Percentiles rank a stretch among this genome's conserved stretches.
phyloP scores from a whole-genome alignment of 495 filamentous ascomycete species.

The Lichina pygmaea region DNA sequence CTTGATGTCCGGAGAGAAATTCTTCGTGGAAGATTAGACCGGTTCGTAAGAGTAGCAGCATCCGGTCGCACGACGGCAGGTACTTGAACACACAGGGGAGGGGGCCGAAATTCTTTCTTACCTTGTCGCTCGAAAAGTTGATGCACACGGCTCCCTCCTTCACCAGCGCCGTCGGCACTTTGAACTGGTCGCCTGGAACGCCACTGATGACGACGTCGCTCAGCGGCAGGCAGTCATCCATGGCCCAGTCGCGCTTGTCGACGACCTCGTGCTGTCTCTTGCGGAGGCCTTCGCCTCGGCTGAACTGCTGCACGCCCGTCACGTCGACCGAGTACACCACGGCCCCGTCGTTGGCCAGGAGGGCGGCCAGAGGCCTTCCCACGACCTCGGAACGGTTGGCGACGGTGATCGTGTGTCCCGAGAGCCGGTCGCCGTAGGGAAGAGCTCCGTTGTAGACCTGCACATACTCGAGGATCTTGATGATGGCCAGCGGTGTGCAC shows the following conservation, averaged over 20 bases:
- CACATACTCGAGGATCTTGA: constrained; percentile 90
- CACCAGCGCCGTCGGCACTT: constrained; percentile 59
- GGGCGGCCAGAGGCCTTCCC: constrained; percentile 73
- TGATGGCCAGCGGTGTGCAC: constrained; percentile 80
- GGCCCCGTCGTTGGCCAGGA: constrained; percentile 88
- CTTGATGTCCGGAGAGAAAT: constrained; percentile 71
- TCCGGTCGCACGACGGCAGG: too few relatives aligned
- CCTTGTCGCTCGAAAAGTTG: constrained; percentile 88
- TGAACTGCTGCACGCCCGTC: constrained; percentile 76
- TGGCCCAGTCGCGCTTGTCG: constrained; percentile 42
- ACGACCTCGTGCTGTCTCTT: constrained; percentile 60
- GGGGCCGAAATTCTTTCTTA: constrained; percentile 8
- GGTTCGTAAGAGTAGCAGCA: background rate
- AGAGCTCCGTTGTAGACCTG: constrained; percentile 92
- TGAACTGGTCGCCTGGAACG: constrained; percentile 66
- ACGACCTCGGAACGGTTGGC: constrained; percentile 93
- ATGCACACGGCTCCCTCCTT: constrained; percentile 82
- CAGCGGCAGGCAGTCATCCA: constrained; percentile 56
- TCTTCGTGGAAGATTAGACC: constrained; percentile 18
- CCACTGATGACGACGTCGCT: constrained; percentile 89
- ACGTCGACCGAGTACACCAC: constrained; percentile 87
- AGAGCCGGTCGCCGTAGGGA: constrained; percentile 76
- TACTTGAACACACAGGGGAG: background rate
- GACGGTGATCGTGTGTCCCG: constrained; percentile 75
- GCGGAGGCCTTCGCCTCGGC: constrained; percentile 58